Evolutionary conservation across 768 basidiomycete species (phyloP), one percentile per base, ranked within the genome.

Genomic region (Mycena rebaudengoi): DNA sequence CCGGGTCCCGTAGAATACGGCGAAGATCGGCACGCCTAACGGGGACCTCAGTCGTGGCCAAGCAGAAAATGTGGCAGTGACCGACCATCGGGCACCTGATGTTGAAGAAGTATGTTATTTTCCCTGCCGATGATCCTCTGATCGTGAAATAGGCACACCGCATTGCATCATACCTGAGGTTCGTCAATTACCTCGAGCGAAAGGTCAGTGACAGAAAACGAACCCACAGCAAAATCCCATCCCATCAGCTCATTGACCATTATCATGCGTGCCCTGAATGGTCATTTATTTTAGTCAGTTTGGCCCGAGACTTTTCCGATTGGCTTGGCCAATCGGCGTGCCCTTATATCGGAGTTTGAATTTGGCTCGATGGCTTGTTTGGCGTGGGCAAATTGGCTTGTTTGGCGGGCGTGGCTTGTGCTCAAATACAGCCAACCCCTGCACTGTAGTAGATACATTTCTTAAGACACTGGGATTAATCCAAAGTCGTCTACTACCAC

Each of bases 21-120:
- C 60, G 66, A 23, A 83, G 76, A 25, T 78, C 77, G 11, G 74
- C 73, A 48, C 74, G 79, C 84, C 84, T 84, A 30, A 48, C 43
- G 8, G 37, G 8, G 25, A 5, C 13, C 20, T 30, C 7, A 18
- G 4, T 18, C 23, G 5, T 16, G n/a, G 16, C 28, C 33, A 23
- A 16, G 16, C 10, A 18, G 7, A 20, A 37, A 7, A 14, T n/a
- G 23, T 37, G 33, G 11, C 10, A 11, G 41, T 13, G 40, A 57
- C 55, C 2, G 33, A 64, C 63, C 63, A 64, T 10, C 53, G 50
- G 32, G 58, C 63, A 11, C 63, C 63, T 64, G 12, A n/a, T 14
- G 13, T 30, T 32, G 33, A 7, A 3, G 20, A 29, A 11, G 14
- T 0, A 35, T 23, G 6, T 20, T 3, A n/a, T 4, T 5, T 56